phyloP scores from a whole-genome alignment of 805 yeast species.

The Isabelozyma pseudorhagii region DNA sequence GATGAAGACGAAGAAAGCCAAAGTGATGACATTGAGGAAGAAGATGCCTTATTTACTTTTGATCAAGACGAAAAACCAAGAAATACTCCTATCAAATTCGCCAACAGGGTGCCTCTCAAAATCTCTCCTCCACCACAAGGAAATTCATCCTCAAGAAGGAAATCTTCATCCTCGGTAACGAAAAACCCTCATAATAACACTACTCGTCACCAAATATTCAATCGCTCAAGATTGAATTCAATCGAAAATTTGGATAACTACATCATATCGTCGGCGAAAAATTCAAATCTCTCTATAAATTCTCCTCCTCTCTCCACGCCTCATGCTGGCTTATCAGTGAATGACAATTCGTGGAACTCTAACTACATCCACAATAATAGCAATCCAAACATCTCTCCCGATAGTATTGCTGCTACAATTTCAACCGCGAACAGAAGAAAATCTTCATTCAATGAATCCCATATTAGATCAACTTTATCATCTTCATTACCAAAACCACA shows the following conservation, averaged over 20 bases:
- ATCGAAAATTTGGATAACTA: constrained; percentile 42
- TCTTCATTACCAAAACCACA: constrained; percentile 12
- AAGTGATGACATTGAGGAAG: constrained; percentile 32
- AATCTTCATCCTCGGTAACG: constrained; percentile 24
- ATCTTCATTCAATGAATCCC: constrained; percentile 42
- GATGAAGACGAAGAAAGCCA: constrained; percentile 28
- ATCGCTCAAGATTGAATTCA: constrained; percentile 39
- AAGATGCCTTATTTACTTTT: constrained; percentile 13
- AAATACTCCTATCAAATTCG: constrained; percentile 31
- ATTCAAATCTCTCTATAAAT: constrained; percentile 29
- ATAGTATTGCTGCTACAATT: constrained; percentile 16
- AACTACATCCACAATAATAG: constrained; percentile 5
- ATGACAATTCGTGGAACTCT: constrained; percentile 14
- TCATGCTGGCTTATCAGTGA: constrained; percentile 11
- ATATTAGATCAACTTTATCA: constrained; percentile 25
- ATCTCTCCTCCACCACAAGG: constrained; percentile 34
- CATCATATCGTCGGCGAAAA: constrained; percentile 37
- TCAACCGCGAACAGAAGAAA: constrained; percentile 26
- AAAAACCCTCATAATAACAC: constrained; percentile 11
- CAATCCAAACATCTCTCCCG: constrained; percentile 11
- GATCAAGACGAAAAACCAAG: constrained; percentile 15
- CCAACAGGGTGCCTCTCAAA: constrained; percentile 39
- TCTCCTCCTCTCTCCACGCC: constrained; percentile 31
- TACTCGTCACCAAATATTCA: constrained; percentile 27
- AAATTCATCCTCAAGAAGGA: constrained; percentile 14